Evolutionary conservation across 306 rosid species (phyloP), one percentile per base, ranked within the genome.

Genomic region (Pyrus pyrifolia): DNA sequence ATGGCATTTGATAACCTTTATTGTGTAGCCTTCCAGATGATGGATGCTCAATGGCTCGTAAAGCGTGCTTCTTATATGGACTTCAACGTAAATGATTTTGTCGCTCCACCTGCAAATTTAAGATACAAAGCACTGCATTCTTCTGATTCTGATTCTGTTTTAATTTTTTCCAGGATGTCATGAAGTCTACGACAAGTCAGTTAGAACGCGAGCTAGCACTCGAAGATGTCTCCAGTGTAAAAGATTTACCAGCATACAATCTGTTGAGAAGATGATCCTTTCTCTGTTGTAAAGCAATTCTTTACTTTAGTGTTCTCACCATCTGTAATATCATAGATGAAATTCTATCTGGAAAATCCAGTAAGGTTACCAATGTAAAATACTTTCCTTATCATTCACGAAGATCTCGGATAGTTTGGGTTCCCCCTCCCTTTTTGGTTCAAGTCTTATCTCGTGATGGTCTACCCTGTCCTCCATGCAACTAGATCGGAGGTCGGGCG

Each of bases 11-110:
- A 95, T 77, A 80, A 83, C 79, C 91, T 95, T 27, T 95, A 67
- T 70, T 92, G 99, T 76, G 81, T 92, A 49, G 90, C 97, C 70
- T 95, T 89, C 80, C 91, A 81, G 82, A 88, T 92, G 96, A 90
- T 95, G 97, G 99, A 95, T 86, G 96, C 92, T 63, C 97, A 92
- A 71, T 95, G 99, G 99, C 93, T 95, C 11, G 93, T 97, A 27
- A 90, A 82, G 82, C 93, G 89, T n/a, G 97, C 99, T 38, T 83
- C 99, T 0, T 95, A 95, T 71, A 90, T 95, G 99, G 92, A 92
- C 42, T 95, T 95, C 84, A 95, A 95, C 62, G 99, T 95, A 92
- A 83, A 72, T 55, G 3, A 13, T 22, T 11, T 76, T 77, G 18
- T 44, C 22, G 29, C 58, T 46, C 27, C 13, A 22, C 71, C 25